These are phyloP conservation scores for Blastocystis sp. DNA, from an alignment of 352 stramenopile genomes.

Conservation along the genomic window DNA sequence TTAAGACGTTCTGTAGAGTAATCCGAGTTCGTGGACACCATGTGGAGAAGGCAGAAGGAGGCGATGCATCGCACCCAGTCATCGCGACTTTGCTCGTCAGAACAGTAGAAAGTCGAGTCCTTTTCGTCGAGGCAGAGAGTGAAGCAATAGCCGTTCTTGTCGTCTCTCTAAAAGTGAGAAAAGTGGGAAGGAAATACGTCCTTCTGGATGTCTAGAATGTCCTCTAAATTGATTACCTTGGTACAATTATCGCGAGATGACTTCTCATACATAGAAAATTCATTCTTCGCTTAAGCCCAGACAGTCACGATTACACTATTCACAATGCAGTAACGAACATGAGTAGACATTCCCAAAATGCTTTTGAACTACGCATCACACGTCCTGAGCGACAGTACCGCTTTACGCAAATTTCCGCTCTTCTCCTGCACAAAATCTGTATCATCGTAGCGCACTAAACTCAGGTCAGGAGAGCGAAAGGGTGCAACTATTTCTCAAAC, in stretches of 20 bases:
- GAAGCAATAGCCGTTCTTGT: constrained; percentile 9
- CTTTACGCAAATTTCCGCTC: background rate
- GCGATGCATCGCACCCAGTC: constrained; percentile 13
- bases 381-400: background rate
- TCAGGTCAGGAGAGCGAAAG: background rate
- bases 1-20: background rate
- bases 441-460: constrained; percentile 1
- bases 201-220: background rate
- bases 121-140: background rate
- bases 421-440: constrained; percentile 27
- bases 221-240: background rate
- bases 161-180: background rate
- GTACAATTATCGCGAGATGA: background rate
- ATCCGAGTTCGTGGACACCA: background rate
- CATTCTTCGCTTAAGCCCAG: background rate
- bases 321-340: constrained; percentile 34
- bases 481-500: background rate
- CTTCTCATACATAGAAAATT: constrained; percentile 28
- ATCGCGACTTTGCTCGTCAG: background rate
- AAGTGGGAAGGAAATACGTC: background rate
- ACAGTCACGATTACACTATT: constrained; percentile 4
- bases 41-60: constrained; percentile 4
- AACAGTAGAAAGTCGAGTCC: background rate
- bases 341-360: background rate
- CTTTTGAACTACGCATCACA: constrained; percentile 2